Conservation (phyloP, 345 rosid genomes). For the Hypericum perforatum region DNA sequence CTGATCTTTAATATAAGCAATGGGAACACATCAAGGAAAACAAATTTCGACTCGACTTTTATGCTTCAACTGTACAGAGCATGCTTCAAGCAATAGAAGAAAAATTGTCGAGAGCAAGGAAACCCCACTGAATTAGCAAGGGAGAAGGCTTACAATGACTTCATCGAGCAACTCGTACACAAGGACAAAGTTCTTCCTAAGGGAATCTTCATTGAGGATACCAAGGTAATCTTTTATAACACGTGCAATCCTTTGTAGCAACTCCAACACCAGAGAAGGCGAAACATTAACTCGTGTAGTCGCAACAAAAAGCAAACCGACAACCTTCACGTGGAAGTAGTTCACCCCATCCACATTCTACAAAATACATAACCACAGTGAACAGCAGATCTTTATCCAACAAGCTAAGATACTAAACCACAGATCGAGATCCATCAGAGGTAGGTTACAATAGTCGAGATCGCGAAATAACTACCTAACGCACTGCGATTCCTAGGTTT, state of each 20-base stretch:
- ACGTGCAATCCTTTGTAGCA: slow-evolving; percentile 88
- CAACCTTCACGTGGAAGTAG: slow-evolving; percentile 96
- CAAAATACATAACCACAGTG: not conserved
- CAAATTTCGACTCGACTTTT: too few relatives aligned
- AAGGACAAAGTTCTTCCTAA: slow-evolving; percentile 86
- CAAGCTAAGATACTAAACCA: not conserved
- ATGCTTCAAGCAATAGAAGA: not conserved
- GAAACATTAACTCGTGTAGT: slow-evolving; percentile 87
- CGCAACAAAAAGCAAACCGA: slow-evolving; percentile 84
- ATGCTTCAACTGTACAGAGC: too few relatives aligned
- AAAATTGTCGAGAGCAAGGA: not conserved
- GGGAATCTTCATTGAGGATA: slow-evolving; percentile 86
- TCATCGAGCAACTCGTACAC: slow-evolving; percentile 96
- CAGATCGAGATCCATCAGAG: not conserved
- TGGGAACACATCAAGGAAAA: too few relatives aligned
- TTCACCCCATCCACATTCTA: slow-evolving; percentile 94
- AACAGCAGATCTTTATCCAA: not conserved
- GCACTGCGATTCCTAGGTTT: too few relatives aligned
- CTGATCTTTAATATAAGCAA: too few relatives aligned
- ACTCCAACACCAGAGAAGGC: slow-evolving; percentile 95
- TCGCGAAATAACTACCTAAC: too few relatives aligned
- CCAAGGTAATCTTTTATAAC: slow-evolving; percentile 97
- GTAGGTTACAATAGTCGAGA: too few relatives aligned
- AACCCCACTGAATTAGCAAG: not conserved
- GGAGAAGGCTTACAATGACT: slow-evolving; percentile 70